Evolutionary conservation across 208 protist genomes (phyloP), one percentile per base, ranked within the genome.

Genomic region (Acanthamoeba culbertsoni): DNA sequence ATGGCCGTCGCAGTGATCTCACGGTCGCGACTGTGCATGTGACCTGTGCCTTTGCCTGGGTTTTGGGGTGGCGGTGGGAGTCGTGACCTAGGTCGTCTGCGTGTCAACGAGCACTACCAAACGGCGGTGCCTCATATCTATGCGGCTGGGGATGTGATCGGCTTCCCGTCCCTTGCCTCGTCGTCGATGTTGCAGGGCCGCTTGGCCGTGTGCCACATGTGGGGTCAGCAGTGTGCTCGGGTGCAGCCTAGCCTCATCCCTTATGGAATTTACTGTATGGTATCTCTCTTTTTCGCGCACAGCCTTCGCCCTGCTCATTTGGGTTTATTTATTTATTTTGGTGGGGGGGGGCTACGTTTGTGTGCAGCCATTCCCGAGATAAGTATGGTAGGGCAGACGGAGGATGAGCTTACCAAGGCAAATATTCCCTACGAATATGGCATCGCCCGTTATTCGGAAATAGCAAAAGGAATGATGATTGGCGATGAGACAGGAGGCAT

Each of bases 391-490:
- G 90, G 90, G 4, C 40, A 84, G 90, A 84, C 90, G 7, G 90
- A 93, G 90, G 65, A 84, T 31, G 90, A 93, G 90, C 90, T 93
- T 18, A 93, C 90, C 33, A 59, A 65, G 43, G 48, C 18, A 42
- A 62, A 86, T 18, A 62, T 86, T n/a, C 68, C 90, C 48, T 77
- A 84, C 90, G 90, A 93, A 53, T 65, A 59, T 45, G 90, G 90
- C 65, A 23, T 93, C 6, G 90, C 90, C 20, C 51, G 48, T 40
- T 93, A 93, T 46, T 65, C 63, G 5, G 90, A 93, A 53, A n/a
- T 93, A 12, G 90, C 90, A 31, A 94, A 94, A 35, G 77, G 82
- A 26, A 75, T 86, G 53, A 94, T 94, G 93, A 65, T 93, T 23
- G 93, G 93, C 51, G 93, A 86, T 20, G 53, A 75, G 62, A 79